Conservation (phyloP, 805 yeast genomes). For the Torulaspora indica region DNA sequence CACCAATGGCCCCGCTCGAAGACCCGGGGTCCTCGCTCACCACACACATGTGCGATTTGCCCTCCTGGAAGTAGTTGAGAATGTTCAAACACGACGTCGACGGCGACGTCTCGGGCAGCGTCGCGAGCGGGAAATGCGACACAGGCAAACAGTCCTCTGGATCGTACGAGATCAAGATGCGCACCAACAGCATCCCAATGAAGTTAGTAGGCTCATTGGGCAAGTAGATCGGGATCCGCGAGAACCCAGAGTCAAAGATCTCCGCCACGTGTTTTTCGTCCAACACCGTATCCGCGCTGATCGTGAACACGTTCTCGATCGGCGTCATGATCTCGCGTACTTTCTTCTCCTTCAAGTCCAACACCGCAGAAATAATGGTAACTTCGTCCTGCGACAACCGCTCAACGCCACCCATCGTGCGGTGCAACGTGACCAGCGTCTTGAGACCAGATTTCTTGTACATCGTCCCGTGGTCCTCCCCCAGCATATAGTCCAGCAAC, state of each 20-base stretch:
- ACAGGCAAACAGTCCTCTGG: slow-evolving; percentile 95
- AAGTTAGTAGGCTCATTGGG: slow-evolving; percentile 87
- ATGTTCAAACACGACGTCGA: slow-evolving; percentile 92
- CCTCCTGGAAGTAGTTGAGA: slow-evolving; percentile 94
- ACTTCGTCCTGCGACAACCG: slow-evolving; percentile 92
- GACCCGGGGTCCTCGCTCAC: slow-evolving; percentile 84
- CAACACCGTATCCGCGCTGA: slow-evolving; percentile 75
- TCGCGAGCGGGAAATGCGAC: slow-evolving; percentile 89
- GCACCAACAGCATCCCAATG: slow-evolving; percentile 90
- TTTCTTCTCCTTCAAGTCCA: slow-evolving; percentile 87
- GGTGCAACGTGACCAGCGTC: slow-evolving; percentile 86
- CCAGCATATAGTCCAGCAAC: slow-evolving; percentile 73
- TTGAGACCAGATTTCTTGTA: slow-evolving; percentile 90
- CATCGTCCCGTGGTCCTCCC: slow-evolving; percentile 94
- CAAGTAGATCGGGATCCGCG: slow-evolving; percentile 87
- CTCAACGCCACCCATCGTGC: slow-evolving; percentile 95
- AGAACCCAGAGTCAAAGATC: slow-evolving; percentile 89
- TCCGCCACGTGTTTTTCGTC: slow-evolving; percentile 84
- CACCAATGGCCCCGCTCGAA: slow-evolving; percentile 81
- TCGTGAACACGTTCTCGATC: slow-evolving; percentile 79
- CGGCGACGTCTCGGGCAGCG: slow-evolving; percentile 88
- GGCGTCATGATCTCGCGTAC: slow-evolving; percentile 93
- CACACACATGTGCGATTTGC: slow-evolving; percentile 94
- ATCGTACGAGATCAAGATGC: slow-evolving; percentile 89
- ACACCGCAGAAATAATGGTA: slow-evolving; percentile 87